Base-by-base conservation (phyloP, 2,329 filamentous ascomycete genomes). In the Dactylella cylindrospora region DNA sequence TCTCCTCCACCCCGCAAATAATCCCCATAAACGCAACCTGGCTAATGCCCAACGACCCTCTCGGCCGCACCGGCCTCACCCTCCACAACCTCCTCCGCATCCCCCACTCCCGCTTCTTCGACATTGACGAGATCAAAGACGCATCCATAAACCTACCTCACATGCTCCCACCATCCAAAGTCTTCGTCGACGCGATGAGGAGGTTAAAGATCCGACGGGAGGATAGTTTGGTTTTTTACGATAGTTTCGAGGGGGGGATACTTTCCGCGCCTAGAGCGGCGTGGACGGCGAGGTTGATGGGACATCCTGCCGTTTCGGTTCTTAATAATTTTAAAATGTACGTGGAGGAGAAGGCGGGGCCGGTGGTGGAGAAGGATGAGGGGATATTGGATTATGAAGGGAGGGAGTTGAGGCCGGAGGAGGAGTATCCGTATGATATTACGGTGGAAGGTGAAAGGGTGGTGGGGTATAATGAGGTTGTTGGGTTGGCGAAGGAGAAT, bases 321-420 rank as follows among this genome's bases (percentile, higher is more conserved):
- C 76, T 98, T 51, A 94, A 98, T 76, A 98, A 98, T 76, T 98
- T 96, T 76, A 87, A 85, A 72, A 75, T 87, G n/a, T 98, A 90
- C 89, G 84, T 91, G 1, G 86, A 91, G 26, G 79, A 94, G 70
- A 19, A 49, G 2, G 22, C 35, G 89, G 87, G 1, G 81, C 84
- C 66, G 87, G 90, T 0, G 86, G 84, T 0, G 90, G 95, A 75
- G 83, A 83, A n/a, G 90, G 91, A 45, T 6, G 39, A 0, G 71
- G 74, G 46, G 66, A 25, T 50, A 10, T 25, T n/a, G 19, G 59
- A 64, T 12, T 54, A 64, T 15, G 45, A 54, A 39, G 20, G 5
- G 2, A 36, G 71, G 10, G 66, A 68, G 1, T 70, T 72, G 3
- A 67, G 71, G 15, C 53, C 60, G 3, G 67, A 67, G 10, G 74